Evolutionary conservation across 169 alveolate species (phyloP), one percentile per base, ranked within the genome.

Genomic region (Plasmodium vinckei): DNA sequence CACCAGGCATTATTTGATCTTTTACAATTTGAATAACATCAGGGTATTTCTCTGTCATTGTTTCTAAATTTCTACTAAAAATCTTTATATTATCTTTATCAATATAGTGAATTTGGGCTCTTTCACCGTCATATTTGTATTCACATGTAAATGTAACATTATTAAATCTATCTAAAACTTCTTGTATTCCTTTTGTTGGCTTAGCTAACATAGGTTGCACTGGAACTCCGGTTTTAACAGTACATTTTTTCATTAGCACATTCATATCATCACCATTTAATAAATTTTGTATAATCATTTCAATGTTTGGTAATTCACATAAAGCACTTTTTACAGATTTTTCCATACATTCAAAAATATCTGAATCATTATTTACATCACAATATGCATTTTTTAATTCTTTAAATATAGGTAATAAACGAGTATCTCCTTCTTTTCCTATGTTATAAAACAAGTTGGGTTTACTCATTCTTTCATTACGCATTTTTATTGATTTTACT

Each of bases 161-260:
- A 59, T 97, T 97, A 77, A 98, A 97, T 65, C 99, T 89, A 46
- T 94, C 93, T 23, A 94, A 92, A 67, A 95, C 96, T 51, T 92
- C 97, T 59, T 95, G 87, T 33, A 87, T 67, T 39, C 94, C 95
- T 68, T 97, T 98, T 9, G 99, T 97, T 17, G 99, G 99, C 65
- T 97, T 97, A 23, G 99, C 99, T 27, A 99, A 94, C 99, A 98
- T 98, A 33, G 99, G 99, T 73, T 97, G 97, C 9, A 98, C 98
- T 9, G 99, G 99, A 13, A 98, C 94, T 15, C 99, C 99, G 0
- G 99, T 98, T 27, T 97, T 96, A 17, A 98, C 96, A 53, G 94
- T 96, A 73, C 99, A 99, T 64, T 87, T 87, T 70, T 96, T 94
- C 15, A 87, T 75, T 51, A 98, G 75, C 15, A 95, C 87, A 88